phyloP scores from a whole-genome alignment of 352 stramenopile genomes.

The Phytophthora fragariaefolia region DNA sequence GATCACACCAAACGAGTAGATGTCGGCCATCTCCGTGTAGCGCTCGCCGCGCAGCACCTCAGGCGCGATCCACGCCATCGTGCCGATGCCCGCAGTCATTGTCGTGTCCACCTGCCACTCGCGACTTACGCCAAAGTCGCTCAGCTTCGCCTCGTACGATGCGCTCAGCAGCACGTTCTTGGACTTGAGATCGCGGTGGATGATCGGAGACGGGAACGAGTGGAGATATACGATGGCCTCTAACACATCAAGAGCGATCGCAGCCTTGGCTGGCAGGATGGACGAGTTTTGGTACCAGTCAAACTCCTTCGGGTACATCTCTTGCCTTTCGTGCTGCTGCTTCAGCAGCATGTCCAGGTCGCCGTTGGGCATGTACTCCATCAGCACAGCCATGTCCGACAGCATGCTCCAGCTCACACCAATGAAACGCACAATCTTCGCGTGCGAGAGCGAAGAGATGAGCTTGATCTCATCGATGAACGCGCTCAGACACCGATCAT shows the following conservation, averaged over 20 bases:
- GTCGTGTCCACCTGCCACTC: constrained; percentile 81
- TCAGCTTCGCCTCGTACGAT: constrained; percentile 78
- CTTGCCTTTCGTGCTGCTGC: constrained; percentile 50
- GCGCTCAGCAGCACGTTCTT: constrained; percentile 76
- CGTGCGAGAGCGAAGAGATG: constrained; percentile 75
- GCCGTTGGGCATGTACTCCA: constrained; percentile 82
- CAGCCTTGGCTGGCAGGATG: constrained; percentile 53
- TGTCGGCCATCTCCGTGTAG: constrained; percentile 89
- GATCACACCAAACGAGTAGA: constrained; percentile 89
- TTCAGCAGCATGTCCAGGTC: constrained; percentile 80
- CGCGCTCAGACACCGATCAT: constrained; percentile 67
- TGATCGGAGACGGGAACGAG: constrained; percentile 82
- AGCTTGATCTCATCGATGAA: constrained; percentile 90
- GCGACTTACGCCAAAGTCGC: constrained; percentile 84
- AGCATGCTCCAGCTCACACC: constrained; percentile 88
- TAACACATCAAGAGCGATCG: constrained; percentile 75
- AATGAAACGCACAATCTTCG: constrained; percentile 84
- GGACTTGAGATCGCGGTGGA: too few species aligned
- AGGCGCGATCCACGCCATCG: constrained; percentile 86
- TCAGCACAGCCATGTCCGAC: constrained; percentile 81
- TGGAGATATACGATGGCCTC: constrained; percentile 86
- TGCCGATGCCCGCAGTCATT: constrained; percentile 86
- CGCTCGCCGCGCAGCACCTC: constrained; percentile 80
- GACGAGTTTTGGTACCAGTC: constrained; percentile 71
- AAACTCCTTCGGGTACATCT: constrained; percentile 58